Evolutionary conservation across 352 stramenopile species (phyloP).

Genomic region (Pythium aristosporum): DNA sequence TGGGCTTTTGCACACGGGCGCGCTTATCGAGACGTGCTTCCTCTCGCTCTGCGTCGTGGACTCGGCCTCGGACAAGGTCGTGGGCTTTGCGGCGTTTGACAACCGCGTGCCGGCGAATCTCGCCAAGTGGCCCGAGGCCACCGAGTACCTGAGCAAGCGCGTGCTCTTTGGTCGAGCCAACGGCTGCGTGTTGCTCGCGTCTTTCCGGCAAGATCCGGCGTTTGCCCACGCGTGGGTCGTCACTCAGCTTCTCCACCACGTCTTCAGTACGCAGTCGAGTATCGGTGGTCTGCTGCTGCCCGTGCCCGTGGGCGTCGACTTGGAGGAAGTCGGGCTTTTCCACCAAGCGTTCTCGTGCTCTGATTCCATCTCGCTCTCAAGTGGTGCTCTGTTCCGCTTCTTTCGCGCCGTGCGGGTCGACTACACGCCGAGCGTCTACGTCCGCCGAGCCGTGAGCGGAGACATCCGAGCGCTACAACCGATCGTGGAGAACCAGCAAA

Average conservation of each 20-base stretch:
- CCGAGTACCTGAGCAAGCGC: conserved; percentile 64
- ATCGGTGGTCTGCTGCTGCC: conserved; percentile 54
- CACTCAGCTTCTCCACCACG: conserved; percentile 38
- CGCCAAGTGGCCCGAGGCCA: conserved; percentile 53
- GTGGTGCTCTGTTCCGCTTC: conserved; percentile 52
- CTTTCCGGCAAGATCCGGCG: conserved; percentile 40
- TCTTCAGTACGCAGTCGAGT: conserved; percentile 39
- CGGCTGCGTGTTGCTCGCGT: conserved; percentile 53
- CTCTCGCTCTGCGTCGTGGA: conserved; percentile 47
- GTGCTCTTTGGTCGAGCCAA: conserved; percentile 46
- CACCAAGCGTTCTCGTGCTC: conserved; percentile 57
- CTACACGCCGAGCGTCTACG: conserved; percentile 41
- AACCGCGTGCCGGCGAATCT: conserved; percentile 48
- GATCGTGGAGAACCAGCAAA: conserved; percentile 33
- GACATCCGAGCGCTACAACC: conserved; percentile 34
- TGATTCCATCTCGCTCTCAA: conserved; percentile 45
- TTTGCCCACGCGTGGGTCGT: conserved; percentile 29
- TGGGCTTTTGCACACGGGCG: conserved; percentile 52
- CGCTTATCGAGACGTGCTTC: conserved; percentile 61
- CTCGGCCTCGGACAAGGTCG: conserved; percentile 3
- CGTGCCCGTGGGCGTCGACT: conserved; percentile 45
- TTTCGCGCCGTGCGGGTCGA: conserved; percentile 53
- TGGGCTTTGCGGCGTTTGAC: conserved; percentile 67
- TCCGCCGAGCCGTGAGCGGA: conserved; percentile 25
- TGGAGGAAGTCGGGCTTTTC: conserved; percentile 60